phyloP scores from a whole-genome alignment of 441 rosid species.

The Gossypium laxum region DNA sequence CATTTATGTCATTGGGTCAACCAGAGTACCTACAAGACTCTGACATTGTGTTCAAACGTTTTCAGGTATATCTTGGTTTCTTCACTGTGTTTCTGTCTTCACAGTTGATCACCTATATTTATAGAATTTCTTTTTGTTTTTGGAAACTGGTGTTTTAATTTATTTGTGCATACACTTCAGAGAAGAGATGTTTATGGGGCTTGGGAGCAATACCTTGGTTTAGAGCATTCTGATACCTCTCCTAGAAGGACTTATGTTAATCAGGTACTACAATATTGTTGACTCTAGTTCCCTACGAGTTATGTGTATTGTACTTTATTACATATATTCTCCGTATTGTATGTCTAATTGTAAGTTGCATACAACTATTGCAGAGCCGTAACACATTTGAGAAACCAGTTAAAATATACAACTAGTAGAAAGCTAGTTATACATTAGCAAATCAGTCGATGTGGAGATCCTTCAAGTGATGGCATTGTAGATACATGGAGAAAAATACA shows the following conservation, averaged over 20 bases:
- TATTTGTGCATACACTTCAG: slow-evolving; percentile 24
- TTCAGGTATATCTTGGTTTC: slow-evolving; percentile 47
- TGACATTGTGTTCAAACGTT: slow-evolving; percentile 60
- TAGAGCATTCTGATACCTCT: slow-evolving; percentile 74
- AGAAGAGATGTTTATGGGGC: slow-evolving; percentile 86
- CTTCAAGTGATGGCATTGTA: not conserved
- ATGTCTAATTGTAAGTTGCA: slow-evolving; percentile 5
- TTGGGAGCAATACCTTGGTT: slow-evolving; percentile 90
- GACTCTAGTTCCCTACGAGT: not conserved
- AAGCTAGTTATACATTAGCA: slow-evolving; percentile 25
- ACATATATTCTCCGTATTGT: not conserved
- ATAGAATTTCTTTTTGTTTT: not conserved
- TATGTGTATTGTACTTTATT: not conserved
- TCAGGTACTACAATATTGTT: slow-evolving; percentile 40
- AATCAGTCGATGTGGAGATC: slow-evolving; percentile 12
- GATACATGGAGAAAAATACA: slow-evolving; percentile 15
- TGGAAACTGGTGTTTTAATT: not conserved
- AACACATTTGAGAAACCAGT: slow-evolving; percentile 79
- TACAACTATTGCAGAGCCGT: slow-evolving; percentile 53
- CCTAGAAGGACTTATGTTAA: slow-evolving; percentile 81
- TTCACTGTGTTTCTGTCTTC: not conserved
- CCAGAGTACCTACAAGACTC: slow-evolving; percentile 75
- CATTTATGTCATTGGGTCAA: slow-evolving; percentile 74
- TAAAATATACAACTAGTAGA: slow-evolving; percentile 71
- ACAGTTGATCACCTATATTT: not conserved